Percentiles rank a stretch among this genome's conserved stretches.
Evolutionary conservation across 306 rosid species (phyloP).

Genomic region (Arachis hypogaea): DNA sequence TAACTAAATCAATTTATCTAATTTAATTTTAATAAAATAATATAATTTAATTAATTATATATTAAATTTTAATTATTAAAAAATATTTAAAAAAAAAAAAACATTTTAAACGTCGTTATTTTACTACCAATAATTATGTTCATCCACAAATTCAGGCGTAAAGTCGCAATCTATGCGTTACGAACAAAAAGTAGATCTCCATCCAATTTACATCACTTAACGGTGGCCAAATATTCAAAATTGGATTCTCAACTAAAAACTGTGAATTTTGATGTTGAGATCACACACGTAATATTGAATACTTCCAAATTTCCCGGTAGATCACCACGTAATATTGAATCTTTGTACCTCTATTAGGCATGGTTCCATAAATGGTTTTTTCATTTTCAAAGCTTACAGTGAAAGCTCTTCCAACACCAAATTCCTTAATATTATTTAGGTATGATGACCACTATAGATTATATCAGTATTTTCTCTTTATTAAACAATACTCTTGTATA

Average conservation of each 20-base stretch:
- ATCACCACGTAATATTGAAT: constrained; percentile 5
- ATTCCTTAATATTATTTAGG: too few relatives aligned
- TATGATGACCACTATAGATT: too few relatives aligned
- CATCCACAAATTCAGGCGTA: neutral
- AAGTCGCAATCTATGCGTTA: neutral
- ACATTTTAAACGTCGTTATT: too few relatives aligned
- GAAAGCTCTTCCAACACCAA: too few relatives aligned
- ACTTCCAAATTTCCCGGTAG: neutral
- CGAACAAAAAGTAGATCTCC: neutral
- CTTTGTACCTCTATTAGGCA: neutral
- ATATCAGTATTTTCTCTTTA: too few relatives aligned
- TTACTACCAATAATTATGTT: neutral
- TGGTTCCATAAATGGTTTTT: neutral
- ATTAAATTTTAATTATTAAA: too few relatives aligned
- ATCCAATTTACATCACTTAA: neutral
- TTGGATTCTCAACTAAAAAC: neutral
- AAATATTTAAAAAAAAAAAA: too few relatives aligned
- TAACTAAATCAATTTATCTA: too few relatives aligned
- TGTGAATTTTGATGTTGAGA: neutral
- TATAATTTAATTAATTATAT: too few relatives aligned
- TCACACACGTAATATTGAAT: constrained; percentile 3
- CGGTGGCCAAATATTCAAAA: neutral
- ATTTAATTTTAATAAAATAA: too few relatives aligned
- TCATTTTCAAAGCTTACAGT: too few relatives aligned
- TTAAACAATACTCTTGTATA: too few relatives aligned